Evolutionary conservation across 768 basidiomycete genomes (phyloP).

Genomic region (Sarcomyxa edulis): DNA sequence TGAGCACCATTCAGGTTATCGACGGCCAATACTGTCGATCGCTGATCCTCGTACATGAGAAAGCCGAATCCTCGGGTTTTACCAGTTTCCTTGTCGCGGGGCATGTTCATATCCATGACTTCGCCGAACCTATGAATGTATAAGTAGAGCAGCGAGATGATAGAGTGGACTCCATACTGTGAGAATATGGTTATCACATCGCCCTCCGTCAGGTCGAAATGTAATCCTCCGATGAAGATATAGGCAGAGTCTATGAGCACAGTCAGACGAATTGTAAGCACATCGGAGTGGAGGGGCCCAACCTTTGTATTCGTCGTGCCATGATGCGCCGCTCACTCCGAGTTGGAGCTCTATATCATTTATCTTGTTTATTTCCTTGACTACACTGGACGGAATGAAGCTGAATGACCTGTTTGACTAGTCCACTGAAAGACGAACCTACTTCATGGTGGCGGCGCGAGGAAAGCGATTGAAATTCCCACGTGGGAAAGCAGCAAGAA

Average conservation of each 20-base stretch:
- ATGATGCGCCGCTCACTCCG: constrained; percentile 65
- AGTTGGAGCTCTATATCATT: constrained; percentile 87
- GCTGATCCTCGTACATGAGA: constrained; percentile 98
- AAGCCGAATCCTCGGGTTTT: constrained; percentile 92
- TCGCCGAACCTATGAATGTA: constrained; percentile 80
- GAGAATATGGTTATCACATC: constrained; percentile 98
- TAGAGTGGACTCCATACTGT: constrained; percentile 48
- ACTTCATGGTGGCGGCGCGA: constrained; percentile 70
- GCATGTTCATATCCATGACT: constrained; percentile 90
- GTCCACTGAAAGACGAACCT: constrained; percentile 20
- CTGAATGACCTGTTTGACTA: constrained; percentile 8
- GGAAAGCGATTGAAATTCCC: constrained; percentile 12
- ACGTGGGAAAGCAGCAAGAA: constrained; percentile 20
- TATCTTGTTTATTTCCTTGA: constrained; percentile 90
- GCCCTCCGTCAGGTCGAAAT: constrained; percentile 89
- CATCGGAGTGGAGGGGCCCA: neutral
- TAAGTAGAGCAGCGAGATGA: constrained; percentile 6
- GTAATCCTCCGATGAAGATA: constrained; percentile 86
- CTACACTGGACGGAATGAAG: constrained; percentile 51
- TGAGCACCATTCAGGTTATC: constrained; percentile 97
- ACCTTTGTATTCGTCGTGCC: constrained; percentile 93
- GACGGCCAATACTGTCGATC: constrained; percentile 92
- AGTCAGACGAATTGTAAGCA: neutral
- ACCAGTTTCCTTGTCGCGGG: constrained; percentile 89
- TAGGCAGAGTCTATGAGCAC: constrained; percentile 75